Evolutionary conservation across 2,329 filamentous ascomycete genomes (phyloP), one percentile per base, ranked within the genome.

Genomic region (Fusarium sp.): DNA sequence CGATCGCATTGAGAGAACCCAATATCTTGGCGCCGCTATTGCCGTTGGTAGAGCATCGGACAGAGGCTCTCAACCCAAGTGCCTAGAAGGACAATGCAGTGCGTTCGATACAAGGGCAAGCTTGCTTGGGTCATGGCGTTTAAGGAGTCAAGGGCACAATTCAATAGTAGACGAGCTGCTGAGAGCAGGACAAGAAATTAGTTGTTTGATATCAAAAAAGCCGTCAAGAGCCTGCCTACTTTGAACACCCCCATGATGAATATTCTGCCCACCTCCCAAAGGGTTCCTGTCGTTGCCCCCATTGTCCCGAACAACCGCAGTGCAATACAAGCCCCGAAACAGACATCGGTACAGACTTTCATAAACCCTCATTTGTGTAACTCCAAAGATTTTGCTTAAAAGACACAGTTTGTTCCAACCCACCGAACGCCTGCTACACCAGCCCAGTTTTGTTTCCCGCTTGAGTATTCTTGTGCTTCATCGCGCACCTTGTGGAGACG

Each of bases 1-100:
- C 91, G 2, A 85, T 91, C 36, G 85, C 90, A 24, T 81, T 97
- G 78, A 83, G 93, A 68, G 92, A 97, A 76, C 85, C 92, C 2
- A 95, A 96, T 71, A 82, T 87, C 51, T 79, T 97, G 38, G 86
- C 87, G 12, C 85, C 88, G 26, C 72, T 92, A 38, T 76, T 97
- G 42, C 88, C 88, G 3, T 78, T 91, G 6, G 85, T 93, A n/a
- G 88, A 91, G 53, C 86, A 87, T 52, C 83, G 75, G 26, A 77
- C 88, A 58, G 92, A 96, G 41, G 69, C 70, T 24, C 58, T 76
- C 8, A 71, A 63, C 39, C 55, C 74, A 42, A 41, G 35, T 12
- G 38, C 48, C 36, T 63, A 44, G 53, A 8, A 13, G 24, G 19
- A 45, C 28, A 11, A n/a, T n/a, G 15, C 26, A 46, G 8, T 6